These are phyloP conservation scores for Vinca minor DNA, from an alignment of 257 asterid species.

Conservation along the genomic window DNA sequence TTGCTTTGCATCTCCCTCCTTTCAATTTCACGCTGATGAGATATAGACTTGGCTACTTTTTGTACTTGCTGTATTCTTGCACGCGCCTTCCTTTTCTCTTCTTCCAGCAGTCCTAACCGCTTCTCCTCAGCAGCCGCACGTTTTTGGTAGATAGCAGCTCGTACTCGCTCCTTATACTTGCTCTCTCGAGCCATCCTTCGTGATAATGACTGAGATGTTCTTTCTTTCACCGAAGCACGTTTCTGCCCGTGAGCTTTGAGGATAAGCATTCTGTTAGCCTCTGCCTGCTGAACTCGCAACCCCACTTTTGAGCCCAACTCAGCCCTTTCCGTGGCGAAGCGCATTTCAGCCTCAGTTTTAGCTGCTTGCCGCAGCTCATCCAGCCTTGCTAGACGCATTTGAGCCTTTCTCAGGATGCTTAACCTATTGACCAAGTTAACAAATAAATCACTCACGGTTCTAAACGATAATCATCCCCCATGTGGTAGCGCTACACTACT, in stretches of 20 bases:
- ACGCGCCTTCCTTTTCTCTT: conserved; percentile 71
- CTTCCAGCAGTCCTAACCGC: conserved; percentile 72
- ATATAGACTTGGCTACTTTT: conserved; percentile 57
- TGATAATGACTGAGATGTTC: conserved; percentile 71
- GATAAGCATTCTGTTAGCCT: conserved; percentile 73
- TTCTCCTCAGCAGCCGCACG: conserved; percentile 91
- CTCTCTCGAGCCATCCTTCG: conserved; percentile 71
- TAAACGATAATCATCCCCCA: background rate
- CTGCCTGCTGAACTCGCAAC: conserved; percentile 77
- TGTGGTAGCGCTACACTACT: background rate
- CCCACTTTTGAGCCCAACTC: conserved; percentile 82
- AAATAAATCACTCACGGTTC: background rate
- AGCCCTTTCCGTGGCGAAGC: conserved; percentile 59
- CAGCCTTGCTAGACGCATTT: conserved; percentile 79
- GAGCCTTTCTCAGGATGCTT: conserved; percentile 67
- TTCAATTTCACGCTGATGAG: conserved; percentile 68
- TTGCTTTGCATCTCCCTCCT: conserved; percentile 66
- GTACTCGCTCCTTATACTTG: conserved; percentile 81
- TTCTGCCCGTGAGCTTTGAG: conserved; percentile 68
- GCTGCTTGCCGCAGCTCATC: conserved; percentile 90
- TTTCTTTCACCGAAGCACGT: conserved; percentile 75
- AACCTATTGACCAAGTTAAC: conserved; percentile 35
- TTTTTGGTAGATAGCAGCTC: conserved; percentile 76
- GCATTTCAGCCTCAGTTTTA: conserved; percentile 67
- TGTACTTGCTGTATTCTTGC: conserved; percentile 71